Conservation (phyloP, 768 basidiomycete genomes). For the Fistulinella prunicolor region DNA sequence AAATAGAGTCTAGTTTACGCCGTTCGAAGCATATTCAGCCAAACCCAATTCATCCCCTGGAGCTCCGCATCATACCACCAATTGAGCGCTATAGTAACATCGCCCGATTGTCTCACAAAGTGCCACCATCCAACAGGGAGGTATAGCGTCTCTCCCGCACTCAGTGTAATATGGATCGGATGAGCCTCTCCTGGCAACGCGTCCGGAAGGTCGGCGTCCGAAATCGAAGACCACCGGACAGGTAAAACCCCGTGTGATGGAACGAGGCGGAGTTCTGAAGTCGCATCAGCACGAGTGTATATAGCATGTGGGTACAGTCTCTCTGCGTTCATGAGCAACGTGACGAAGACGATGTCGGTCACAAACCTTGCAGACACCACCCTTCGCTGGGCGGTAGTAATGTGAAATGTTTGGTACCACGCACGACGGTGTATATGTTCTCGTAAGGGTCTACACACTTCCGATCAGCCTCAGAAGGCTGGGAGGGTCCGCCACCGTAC, state of each 20-base stretch:
- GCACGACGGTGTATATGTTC: constrained; percentile 86
- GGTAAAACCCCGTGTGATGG: constrained; percentile 35
- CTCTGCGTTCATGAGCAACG: constrained; percentile 39
- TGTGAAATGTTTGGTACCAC: constrained; percentile 83
- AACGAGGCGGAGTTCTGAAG: constrained; percentile 26
- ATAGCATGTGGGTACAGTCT: constrained; percentile 62
- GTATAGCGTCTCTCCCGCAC: constrained; percentile 78
- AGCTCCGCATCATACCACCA: constrained; percentile 90
- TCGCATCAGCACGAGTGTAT: constrained; percentile 43
- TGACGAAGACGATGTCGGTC: background rate
- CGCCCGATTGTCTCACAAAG: constrained; percentile 70
- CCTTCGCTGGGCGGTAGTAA: constrained; percentile 89
- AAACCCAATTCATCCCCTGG: constrained; percentile 66
- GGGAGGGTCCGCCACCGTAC: constrained; percentile 37
- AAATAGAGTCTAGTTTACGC: constrained; percentile 20
- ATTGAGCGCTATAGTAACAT: constrained; percentile 68
- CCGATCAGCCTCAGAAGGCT: background rate
- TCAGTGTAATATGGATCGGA: constrained; percentile 64
- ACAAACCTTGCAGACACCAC: constrained; percentile 72
- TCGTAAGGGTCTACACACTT: constrained; percentile 74
- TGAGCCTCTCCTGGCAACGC: constrained; percentile 51
- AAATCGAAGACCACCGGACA: constrained; percentile 83
- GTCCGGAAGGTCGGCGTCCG: constrained; percentile 50
- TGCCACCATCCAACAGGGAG: constrained; percentile 97
- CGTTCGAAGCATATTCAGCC: constrained; percentile 55